Conservation (phyloP, 768 basidiomycete species). For the Tylopilus subfusipes region DNA sequence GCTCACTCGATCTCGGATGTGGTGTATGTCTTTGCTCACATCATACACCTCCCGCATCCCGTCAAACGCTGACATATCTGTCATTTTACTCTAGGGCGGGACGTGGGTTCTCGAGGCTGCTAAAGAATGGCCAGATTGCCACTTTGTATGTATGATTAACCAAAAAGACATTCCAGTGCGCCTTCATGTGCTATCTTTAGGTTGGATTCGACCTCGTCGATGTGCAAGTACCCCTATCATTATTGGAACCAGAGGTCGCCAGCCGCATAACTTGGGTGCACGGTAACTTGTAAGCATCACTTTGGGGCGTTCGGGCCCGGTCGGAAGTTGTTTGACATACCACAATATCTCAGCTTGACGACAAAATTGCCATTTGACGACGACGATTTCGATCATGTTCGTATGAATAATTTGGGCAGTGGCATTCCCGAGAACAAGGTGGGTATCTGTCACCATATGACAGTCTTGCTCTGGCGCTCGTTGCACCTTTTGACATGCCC, state of each 20-base stretch:
- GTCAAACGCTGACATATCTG: conserved; percentile 1
- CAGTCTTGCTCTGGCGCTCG: not conserved
- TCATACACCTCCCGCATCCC: not conserved
- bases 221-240: conserved; percentile 57
- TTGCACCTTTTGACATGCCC: not conserved
- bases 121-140: conserved; percentile 62
- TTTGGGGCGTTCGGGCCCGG: not conserved
- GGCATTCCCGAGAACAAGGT: conserved; percentile 78
- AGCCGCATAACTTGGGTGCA: conserved; percentile 67
- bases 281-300: conserved; percentile 65
- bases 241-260: conserved; percentile 50
- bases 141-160: conserved; percentile 49
- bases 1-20: conserved; percentile 74
- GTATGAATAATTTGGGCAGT: conserved; percentile 59
- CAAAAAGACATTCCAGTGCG: not conserved
- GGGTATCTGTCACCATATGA: not conserved
- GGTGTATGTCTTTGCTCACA: conserved; percentile 46
- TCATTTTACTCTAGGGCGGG: conserved; percentile 44
- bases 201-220: conserved; percentile 80
- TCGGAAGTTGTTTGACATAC: not conserved
- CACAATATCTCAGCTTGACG: conserved; percentile 48
- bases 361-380: conserved; percentile 78
- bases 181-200: conserved; percentile 33
- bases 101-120: conserved; percentile 73
- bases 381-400: conserved; percentile 81